Evolutionary conservation across 1,284 basidiomycete genomes (phyloP).

Genomic region (Cryptococcus depauperatus): DNA sequence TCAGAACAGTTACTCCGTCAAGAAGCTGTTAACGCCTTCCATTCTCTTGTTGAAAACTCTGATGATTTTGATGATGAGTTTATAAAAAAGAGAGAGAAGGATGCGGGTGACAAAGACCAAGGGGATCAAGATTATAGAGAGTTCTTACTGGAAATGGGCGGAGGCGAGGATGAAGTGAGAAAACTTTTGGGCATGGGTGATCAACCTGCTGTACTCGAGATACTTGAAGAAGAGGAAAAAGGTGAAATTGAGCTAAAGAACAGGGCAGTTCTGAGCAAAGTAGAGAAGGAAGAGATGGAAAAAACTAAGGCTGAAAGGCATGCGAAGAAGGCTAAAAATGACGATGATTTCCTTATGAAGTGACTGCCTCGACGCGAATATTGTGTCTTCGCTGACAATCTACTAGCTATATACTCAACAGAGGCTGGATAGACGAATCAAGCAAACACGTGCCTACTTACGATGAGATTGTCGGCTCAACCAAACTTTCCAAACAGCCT

Average conservation of each 20-base stretch:
- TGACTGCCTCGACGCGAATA: slow-evolving; percentile 47
- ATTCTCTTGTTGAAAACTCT: slow-evolving; percentile 35
- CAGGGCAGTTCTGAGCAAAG: slow-evolving; percentile 30
- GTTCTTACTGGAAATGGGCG: slow-evolving; percentile 67
- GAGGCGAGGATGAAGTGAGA: slow-evolving; percentile 62
- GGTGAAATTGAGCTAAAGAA: slow-evolving; percentile 62
- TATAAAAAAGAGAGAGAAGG: slow-evolving; percentile 56
- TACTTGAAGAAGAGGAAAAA: slow-evolving; percentile 54
- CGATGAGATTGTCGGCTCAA: slow-evolving; percentile 56
- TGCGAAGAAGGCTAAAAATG: slow-evolving; percentile 33
- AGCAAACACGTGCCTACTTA: slow-evolving; percentile 69
- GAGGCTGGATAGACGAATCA: slow-evolving; percentile 84
- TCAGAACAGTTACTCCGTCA: slow-evolving; percentile 67
- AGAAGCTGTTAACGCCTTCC: slow-evolving; percentile 71
- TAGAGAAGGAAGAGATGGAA: slow-evolving; percentile 52
- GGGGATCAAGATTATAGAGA: slow-evolving; percentile 69
- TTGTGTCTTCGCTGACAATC: neutral
- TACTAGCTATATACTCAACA: slow-evolving; percentile 80
- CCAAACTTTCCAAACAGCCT: slow-evolving; percentile 32
- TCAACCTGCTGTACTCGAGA: slow-evolving; percentile 23
- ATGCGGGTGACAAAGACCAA: slow-evolving; percentile 63
- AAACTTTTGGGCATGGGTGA: slow-evolving; percentile 47
- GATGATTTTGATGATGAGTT: slow-evolving; percentile 48
- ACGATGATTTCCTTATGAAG: slow-evolving; percentile 75
- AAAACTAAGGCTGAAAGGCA: slow-evolving; percentile 28